Evolutionary conservation across 2,329 filamentous ascomycete genomes (phyloP).

Genomic region (Trichoderma lentiforme): DNA sequence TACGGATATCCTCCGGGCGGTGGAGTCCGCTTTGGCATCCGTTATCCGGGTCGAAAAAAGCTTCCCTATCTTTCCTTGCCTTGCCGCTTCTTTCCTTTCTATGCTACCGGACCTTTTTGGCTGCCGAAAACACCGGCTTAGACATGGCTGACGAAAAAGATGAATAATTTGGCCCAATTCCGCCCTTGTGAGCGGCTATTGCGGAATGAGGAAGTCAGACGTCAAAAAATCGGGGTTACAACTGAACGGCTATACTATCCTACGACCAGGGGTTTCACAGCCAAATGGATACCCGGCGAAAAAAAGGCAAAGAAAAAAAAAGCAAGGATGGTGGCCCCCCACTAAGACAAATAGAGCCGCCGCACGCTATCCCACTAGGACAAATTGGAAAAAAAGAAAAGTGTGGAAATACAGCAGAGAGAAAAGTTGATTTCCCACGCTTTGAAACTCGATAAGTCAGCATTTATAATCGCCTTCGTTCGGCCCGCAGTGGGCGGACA

Average conservation of each 20-base stretch:
- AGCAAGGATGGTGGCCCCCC: not conserved
- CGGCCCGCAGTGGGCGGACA: not conserved
- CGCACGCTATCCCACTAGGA: not conserved
- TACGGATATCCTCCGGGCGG: not conserved
- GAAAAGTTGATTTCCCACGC: not conserved
- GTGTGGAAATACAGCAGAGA: not conserved
- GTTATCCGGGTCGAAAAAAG: not conserved
- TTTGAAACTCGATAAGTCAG: slow-evolving; percentile 4
- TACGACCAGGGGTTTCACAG: not conserved
- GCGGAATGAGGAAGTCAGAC: not conserved
- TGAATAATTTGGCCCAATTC: not conserved
- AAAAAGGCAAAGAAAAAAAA: not conserved
- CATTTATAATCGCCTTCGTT: not conserved
- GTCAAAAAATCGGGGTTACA: not conserved
- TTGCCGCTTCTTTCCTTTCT: not conserved
- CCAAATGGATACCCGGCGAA: not conserved
- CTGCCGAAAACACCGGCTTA: not conserved
- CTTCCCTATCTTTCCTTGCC: not conserved
- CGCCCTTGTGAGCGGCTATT: not conserved
- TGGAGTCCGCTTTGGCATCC: not conserved
- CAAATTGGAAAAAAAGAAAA: not conserved
- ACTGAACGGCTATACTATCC: not conserved
- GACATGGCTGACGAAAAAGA: not conserved
- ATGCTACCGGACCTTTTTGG: not conserved
- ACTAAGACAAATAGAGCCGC: not conserved